Conservation (phyloP, 2,329 filamentous ascomycete genomes). For the Annulohypoxylon truncatum region DNA sequence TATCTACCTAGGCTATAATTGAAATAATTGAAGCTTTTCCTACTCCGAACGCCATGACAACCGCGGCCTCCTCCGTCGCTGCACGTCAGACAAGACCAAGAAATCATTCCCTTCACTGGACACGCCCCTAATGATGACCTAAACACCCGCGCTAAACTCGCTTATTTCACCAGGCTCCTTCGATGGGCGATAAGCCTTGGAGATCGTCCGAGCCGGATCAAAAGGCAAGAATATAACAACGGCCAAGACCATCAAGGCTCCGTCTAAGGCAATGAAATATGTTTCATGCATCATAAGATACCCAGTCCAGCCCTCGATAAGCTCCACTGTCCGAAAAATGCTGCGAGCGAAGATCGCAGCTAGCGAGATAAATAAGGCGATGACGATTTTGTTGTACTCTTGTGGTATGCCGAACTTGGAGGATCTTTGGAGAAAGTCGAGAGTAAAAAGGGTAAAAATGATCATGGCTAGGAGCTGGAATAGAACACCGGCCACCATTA, state of each 20-base stretch:
- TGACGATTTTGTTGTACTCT: constrained; percentile 44
- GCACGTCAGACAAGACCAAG: no score
- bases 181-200: neutral
- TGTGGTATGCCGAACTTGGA: constrained; percentile 49
- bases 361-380: constrained; percentile 57
- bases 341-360: constrained; percentile 59
- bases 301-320: constrained; percentile 62
- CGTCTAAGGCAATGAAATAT: constrained; percentile 63
- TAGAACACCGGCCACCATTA: constrained; percentile 63
- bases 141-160: constrained; percentile 19
- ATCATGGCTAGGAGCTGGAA: constrained; percentile 63
- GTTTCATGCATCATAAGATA: constrained; percentile 62
- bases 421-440: constrained; percentile 53
- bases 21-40: no score
- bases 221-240: constrained; percentile 58
- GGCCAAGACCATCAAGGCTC: constrained; percentile 59
- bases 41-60: no score
- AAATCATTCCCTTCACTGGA: no score
- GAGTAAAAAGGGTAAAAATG: constrained; percentile 56
- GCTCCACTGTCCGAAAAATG: constrained; percentile 63
- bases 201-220: constrained; percentile 51
- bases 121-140: neutral
- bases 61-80: no score
- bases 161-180: constrained; percentile 15
- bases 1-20: no score